phyloP scores from a whole-genome alignment of 352 stramenopile genomes.

The Phytophthora meadii region DNA sequence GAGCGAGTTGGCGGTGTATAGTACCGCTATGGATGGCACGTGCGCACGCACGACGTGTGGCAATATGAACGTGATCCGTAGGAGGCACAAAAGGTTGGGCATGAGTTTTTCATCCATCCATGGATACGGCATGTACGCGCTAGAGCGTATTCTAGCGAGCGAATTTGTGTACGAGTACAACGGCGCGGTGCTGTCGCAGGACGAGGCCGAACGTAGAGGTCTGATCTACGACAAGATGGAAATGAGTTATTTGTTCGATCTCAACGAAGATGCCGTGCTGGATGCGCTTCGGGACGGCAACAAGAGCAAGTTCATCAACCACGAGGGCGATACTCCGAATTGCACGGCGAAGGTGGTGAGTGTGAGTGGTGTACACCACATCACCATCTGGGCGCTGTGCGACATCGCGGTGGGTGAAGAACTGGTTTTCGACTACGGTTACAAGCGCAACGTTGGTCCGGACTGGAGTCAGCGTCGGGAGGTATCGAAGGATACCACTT shows the following conservation, averaged over 20 bases:
- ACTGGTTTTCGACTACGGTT: slow-evolving; percentile 71
- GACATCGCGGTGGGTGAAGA: slow-evolving; percentile 83
- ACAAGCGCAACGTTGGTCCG: slow-evolving; percentile 59
- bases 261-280: slow-evolving; percentile 88
- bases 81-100: slow-evolving; percentile 43
- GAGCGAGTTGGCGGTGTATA: slow-evolving; percentile 36
- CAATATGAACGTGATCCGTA: slow-evolving; percentile 33
- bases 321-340: slow-evolving; percentile 67
- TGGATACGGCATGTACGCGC: slow-evolving; percentile 60
- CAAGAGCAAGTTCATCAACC: slow-evolving; percentile 92
- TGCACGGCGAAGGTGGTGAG: slow-evolving; percentile 76
- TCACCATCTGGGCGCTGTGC: slow-evolving; percentile 87
- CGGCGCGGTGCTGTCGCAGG: slow-evolving; percentile 60
- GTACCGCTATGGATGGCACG: too few species aligned
- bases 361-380: slow-evolving; percentile 88
- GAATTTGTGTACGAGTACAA: slow-evolving; percentile 76
- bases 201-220: slow-evolving; percentile 70
- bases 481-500: slow-evolving; percentile 16
- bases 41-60: slow-evolving; percentile 8
- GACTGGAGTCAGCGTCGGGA: slow-evolving; percentile 54
- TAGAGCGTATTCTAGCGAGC: slow-evolving; percentile 43
- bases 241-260: slow-evolving; percentile 91
- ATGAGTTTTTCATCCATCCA: slow-evolving; percentile 60
- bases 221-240: slow-evolving; percentile 83
- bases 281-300: slow-evolving; percentile 92